Evolutionary conservation across 2,329 filamentous ascomycete species (phyloP).

Genomic region (Stemphylium lycopersici): DNA sequence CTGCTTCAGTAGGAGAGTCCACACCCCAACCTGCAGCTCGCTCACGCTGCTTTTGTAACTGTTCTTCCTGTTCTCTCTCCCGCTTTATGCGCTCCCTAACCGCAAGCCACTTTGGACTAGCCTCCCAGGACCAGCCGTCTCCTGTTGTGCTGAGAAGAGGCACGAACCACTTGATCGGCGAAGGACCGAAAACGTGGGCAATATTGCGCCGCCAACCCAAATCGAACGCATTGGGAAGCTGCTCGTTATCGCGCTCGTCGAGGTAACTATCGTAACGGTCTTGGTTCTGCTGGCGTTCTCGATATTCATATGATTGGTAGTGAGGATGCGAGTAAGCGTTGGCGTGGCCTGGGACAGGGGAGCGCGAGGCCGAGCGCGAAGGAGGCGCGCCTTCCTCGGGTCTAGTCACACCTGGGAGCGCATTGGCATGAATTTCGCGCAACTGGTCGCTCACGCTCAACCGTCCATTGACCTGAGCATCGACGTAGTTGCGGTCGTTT

Average conservation of each 20-base stretch:
- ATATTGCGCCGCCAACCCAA: constrained; percentile 84
- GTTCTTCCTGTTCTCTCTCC: constrained; percentile 46
- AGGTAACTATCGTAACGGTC: constrained; percentile 80
- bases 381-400: constrained; percentile 78
- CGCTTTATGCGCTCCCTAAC: constrained; percentile 66
- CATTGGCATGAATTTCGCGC: constrained; percentile 81
- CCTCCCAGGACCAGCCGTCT: constrained; percentile 94
- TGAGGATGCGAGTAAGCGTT: constrained; percentile 55
- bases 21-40: constrained; percentile 70
- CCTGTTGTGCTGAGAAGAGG: constrained; percentile 86
- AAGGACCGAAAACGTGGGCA: constrained; percentile 78
- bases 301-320: constrained; percentile 50
- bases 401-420: constrained; percentile 77
- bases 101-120: constrained; percentile 77
- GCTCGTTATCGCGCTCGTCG: constrained; percentile 85
- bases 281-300: constrained; percentile 69
- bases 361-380: constrained; percentile 51
- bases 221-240: constrained; percentile 92
- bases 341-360: constrained; percentile 36
- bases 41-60: constrained; percentile 67
- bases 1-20: constrained; percentile 47
- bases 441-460: constrained; percentile 68
- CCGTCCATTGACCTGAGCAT: constrained; percentile 50
- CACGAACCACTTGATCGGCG: constrained; percentile 74
- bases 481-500: constrained; percentile 52